These are phyloP conservation scores for Lichtheimia hyalospora DNA, from an alignment of 371 early-diverging fungal species.

Conservation along the genomic window DNA sequence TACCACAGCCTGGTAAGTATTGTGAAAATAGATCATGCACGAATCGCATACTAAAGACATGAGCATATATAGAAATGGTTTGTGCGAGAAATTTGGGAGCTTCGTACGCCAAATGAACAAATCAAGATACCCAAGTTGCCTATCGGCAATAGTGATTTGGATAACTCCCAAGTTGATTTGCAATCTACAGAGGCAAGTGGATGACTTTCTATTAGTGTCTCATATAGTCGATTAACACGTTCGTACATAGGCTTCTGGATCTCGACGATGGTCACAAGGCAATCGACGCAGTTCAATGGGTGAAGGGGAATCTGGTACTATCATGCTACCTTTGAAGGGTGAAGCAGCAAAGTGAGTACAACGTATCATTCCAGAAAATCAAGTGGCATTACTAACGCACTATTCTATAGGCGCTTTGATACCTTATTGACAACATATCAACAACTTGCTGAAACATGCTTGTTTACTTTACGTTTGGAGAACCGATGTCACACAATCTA, in stretches of 20 bases:
- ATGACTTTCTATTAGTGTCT: neutral
- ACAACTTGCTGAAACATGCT: constrained; percentile 74
- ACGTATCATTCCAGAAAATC: no score
- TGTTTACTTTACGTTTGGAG: constrained; percentile 83
- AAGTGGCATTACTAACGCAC: no score
- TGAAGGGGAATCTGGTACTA: constrained; percentile 7
- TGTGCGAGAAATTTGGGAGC: constrained; percentile 66
- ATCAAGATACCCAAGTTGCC: constrained; percentile 2
- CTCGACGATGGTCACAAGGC: constrained; percentile 17
- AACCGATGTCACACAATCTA: constrained; percentile 85
- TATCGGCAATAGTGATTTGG: neutral
- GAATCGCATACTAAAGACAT: no score
- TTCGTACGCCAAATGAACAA: constrained; percentile 35
- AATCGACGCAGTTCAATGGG: constrained; percentile 3
- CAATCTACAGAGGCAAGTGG: constrained; percentile 1
- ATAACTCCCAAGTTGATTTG: constrained; percentile 4
- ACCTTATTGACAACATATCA: constrained; percentile 61
- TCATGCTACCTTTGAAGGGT: constrained; percentile 35
- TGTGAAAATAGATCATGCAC: no score
- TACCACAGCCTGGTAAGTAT: constrained; percentile 77
- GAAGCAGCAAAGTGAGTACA: constrained; percentile 24
- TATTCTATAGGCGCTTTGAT: constrained; percentile 44
- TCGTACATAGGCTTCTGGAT: constrained; percentile 7
- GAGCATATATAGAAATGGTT: constrained; percentile 64
- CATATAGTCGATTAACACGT: neutral